Base-by-base conservation (phyloP, 495 filamentous ascomycete genomes). In the Chaetomium fimeti region DNA sequence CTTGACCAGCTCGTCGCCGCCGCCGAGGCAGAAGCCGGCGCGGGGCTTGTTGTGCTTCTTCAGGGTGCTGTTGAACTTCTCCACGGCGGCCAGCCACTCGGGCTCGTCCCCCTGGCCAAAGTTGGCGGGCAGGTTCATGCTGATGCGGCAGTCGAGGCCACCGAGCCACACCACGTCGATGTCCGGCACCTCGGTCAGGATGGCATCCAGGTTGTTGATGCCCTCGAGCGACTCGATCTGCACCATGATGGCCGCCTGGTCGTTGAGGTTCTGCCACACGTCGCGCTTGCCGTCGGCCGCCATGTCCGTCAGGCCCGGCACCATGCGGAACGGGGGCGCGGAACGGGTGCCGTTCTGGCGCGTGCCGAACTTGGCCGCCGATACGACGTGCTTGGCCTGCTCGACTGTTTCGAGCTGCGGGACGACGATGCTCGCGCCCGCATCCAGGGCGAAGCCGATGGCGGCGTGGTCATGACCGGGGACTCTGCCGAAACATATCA, bases 201-300 rank as follows among this genome's bases (percentile, higher is more conserved):
- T 82, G 45, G 75, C 75, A 61, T 81, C 76, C 29, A 88, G 75
- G 72, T 87, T 84, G 57, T 75, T 69, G 66, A 87, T 82, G 61
- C 74, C 76, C 66, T 81, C 81, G 57, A 84, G 72, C 32, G 81
- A 71, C 66, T 85, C 78, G 69, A 87, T 81, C 66, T 81, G 77
- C 62, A 81, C 78, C 65, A 77, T 75, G 62, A 82, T 66, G 28
- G 78, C 77, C 11, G 79, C 79, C 67, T 77, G 77, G 57, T 75
- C 65, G 71, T 81, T 81, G 48, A 76, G 42, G 62, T 74, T 76
- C 55, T 73, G 62, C 65, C 72, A 74, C 45, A 80, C 57, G 32
- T 74, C 68, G 27, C 67, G 60, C n/a, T 51, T 54, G 6, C 66
- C 63, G 63, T 78, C 69, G 51, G 64, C 47, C 20, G 55, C 48